Conservation (phyloP, 2,329 filamentous ascomycete species). For the Plectosphaerella sp. region DNA sequence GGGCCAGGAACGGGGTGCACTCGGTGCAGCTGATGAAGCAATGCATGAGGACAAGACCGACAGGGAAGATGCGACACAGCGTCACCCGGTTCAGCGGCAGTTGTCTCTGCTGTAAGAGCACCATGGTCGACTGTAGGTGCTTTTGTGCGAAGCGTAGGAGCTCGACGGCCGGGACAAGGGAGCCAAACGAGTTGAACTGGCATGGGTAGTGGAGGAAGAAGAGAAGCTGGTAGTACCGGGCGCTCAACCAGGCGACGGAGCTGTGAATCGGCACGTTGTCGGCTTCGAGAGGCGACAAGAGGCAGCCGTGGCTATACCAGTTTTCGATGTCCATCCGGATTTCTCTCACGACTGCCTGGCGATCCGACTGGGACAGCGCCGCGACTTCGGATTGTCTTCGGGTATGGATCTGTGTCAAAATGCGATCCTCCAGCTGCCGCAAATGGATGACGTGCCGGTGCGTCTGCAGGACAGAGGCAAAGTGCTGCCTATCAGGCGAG, state of each 20-base stretch:
- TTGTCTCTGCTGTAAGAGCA: conserved; percentile 35
- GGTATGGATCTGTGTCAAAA: conserved; percentile 29
- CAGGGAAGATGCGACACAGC: conserved; percentile 31
- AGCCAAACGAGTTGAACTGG: conserved; percentile 29
- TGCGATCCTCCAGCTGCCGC: conserved; percentile 36
- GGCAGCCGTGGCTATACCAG: conserved; percentile 41
- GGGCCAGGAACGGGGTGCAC: conserved; percentile 18
- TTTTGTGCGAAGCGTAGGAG: conserved; percentile 33
- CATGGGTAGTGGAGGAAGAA: conserved; percentile 37
- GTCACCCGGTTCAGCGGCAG: conserved; percentile 38
- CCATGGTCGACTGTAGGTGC: conserved; percentile 35
- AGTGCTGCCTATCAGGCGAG: conserved; percentile 28
- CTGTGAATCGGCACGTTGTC: conserved; percentile 41
- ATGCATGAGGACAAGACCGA: conserved; percentile 31
- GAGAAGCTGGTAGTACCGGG: conserved; percentile 39
- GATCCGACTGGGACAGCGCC: conserved; percentile 23
- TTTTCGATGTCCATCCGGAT: conserved; percentile 39
- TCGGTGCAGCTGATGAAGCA: conserved; percentile 26
- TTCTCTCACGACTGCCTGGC: conserved; percentile 23
- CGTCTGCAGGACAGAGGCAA: conserved; percentile 36
- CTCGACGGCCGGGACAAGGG: conserved; percentile 23
- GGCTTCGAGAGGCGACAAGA: conserved; percentile 34
- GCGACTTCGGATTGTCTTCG: conserved; percentile 21
- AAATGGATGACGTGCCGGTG: conserved; percentile 40
- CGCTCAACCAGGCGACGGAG: conserved; percentile 37